Conservation (phyloP, 2,329 filamentous ascomycete species). For the Rugonectria rugulosa region DNA sequence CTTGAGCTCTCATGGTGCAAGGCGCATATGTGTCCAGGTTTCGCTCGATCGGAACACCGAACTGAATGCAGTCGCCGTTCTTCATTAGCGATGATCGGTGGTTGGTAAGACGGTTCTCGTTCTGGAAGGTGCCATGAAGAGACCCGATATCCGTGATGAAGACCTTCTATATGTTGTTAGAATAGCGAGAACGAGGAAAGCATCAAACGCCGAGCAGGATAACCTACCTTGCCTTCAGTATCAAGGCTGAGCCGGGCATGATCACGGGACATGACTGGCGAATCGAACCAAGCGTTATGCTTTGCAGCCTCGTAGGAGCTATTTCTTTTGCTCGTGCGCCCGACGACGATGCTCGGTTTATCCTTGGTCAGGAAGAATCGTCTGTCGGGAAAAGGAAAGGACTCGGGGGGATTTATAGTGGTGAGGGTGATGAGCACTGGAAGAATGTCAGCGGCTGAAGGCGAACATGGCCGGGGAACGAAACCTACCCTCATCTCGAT, state of each 20-base stretch:
- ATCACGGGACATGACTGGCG: slow-evolving; percentile 73
- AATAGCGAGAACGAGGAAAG: slow-evolving; percentile 28
- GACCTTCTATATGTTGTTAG: slow-evolving; percentile 48
- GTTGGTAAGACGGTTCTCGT: slow-evolving; percentile 39
- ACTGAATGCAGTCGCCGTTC: slow-evolving; percentile 45
- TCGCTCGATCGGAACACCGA: slow-evolving; percentile 47
- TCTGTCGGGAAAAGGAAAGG: slow-evolving; percentile 37
- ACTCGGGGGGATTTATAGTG: slow-evolving; percentile 29
- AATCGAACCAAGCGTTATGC: slow-evolving; percentile 73
- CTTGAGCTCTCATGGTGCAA: slow-evolving; percentile 45
- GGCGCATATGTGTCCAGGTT: slow-evolving; percentile 47
- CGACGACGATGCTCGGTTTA: slow-evolving; percentile 45
- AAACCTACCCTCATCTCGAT: slow-evolving; percentile 36
- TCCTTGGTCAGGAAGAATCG: slow-evolving; percentile 43
- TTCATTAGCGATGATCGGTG: slow-evolving; percentile 27
- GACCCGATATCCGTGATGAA: slow-evolving; percentile 56
- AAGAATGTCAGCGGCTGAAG: slow-evolving; percentile 22
- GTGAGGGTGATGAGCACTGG: slow-evolving; percentile 44
- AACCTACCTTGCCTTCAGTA: slow-evolving; percentile 52
- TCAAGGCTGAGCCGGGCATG: slow-evolving; percentile 66
- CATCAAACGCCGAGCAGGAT: neutral
- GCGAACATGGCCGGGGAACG: neutral
- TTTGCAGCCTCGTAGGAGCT: slow-evolving; percentile 41
- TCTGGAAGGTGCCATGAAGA: slow-evolving; percentile 62
- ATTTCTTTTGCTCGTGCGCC: slow-evolving; percentile 54